Evolutionary conservation across 805 yeast species (phyloP).

Genomic region (Saturnispora halmiae): DNA sequence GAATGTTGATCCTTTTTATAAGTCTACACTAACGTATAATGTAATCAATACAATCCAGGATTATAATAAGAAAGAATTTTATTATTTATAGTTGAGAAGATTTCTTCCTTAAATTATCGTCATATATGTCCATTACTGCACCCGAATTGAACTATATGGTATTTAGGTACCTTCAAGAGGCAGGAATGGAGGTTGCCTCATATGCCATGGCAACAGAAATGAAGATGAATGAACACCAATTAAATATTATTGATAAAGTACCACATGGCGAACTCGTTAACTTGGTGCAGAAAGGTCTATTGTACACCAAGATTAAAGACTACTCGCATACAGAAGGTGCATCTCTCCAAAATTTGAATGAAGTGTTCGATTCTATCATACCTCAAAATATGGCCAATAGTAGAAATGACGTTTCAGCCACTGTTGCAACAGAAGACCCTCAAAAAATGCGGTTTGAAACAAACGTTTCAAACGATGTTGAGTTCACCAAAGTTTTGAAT

Average conservation of each 20-base stretch:
- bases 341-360: neutral
- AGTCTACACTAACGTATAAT: no score
- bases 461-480: neutral
- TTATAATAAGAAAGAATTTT: neutral
- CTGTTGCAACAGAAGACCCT: no score
- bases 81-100: neutral
- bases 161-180: slow-evolving; percentile 88
- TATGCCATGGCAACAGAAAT: slow-evolving; percentile 74
- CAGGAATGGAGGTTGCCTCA: slow-evolving; percentile 69
- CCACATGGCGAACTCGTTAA: slow-evolving; percentile 78
- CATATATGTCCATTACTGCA: slow-evolving; percentile 66
- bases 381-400: no score
- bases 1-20: no score
- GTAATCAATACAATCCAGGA: no score
- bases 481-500: slow-evolving; percentile 7
- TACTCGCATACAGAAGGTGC: neutral
- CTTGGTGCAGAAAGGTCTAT: slow-evolving; percentile 77
- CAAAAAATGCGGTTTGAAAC: no score
- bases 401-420: no score
- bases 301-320: slow-evolving; percentile 31
- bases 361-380: neutral
- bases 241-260: slow-evolving; percentile 38
- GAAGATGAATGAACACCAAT: slow-evolving; percentile 43
- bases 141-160: slow-evolving; percentile 81
- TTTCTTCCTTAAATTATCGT: neutral